A percentile compares a stretch with the other conserved stretches of the same genome.
Evolutionary conservation across 495 filamentous ascomycete genomes (phyloP).

Genomic region (Opeltia flavorubescens): DNA sequence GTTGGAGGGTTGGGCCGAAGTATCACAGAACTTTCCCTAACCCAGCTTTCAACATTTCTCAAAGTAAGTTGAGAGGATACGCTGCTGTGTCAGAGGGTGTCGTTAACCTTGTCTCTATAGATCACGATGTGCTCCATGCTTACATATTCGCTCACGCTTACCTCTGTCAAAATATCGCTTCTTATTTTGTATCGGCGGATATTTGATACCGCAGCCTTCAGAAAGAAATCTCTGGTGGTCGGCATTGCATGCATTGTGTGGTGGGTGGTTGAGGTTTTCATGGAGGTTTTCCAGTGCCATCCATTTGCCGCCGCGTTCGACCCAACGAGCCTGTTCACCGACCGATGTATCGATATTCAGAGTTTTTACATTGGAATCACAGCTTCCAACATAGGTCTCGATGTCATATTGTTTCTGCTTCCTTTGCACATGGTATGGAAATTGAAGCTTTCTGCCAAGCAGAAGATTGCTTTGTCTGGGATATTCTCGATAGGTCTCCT

Average conservation of each 20-base stretch:
- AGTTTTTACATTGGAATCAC: conserved; percentile 17
- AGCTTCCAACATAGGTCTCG: conserved; percentile 16
- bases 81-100: no score
- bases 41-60: no score
- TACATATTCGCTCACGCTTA: conserved; percentile 5
- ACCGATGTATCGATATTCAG: conserved; percentile 18
- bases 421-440: conserved; percentile 17
- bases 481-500: conserved; percentile 23
- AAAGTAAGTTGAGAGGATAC: no score
- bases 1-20: no score
- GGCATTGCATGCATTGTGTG: conserved; percentile 1
- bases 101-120: no score
- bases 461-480: conserved; percentile 14
- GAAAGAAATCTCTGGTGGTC: background rate
- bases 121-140: conserved; percentile 1
- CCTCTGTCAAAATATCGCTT: conserved; percentile 11
- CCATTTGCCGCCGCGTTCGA: conserved; percentile 2
- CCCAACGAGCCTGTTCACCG: background rate
- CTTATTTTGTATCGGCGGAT: conserved; percentile 12
- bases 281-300: conserved; percentile 4
- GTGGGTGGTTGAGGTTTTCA: background rate
- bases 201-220: conserved; percentile 4
- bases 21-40: no score
- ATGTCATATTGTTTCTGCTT: conserved; percentile 18
- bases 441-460: conserved; percentile 14